These are phyloP conservation scores for Dentipellis sp. DNA, from an alignment of 768 basidiomycete genomes.

Conservation along the genomic window DNA sequence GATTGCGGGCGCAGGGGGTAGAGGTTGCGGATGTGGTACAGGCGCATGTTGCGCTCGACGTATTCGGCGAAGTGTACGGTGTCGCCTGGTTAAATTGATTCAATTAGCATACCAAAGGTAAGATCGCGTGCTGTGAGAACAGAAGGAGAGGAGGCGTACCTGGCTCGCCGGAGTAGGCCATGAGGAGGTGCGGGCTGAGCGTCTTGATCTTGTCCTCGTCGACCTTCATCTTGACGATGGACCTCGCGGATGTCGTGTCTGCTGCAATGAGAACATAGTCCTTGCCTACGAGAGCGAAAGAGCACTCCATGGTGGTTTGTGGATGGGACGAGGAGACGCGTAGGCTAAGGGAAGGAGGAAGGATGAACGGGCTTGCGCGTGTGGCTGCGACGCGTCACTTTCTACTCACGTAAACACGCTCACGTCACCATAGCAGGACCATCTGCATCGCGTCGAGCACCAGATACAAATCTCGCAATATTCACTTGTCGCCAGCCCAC, in stretches of 20 bases:
- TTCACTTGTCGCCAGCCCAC: too few relatives aligned
- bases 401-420: neutral
- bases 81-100: slow-evolving; percentile 49
- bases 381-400: slow-evolving; percentile 7
- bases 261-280: slow-evolving; percentile 90
- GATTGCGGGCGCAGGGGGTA: slow-evolving; percentile 84
- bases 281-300: slow-evolving; percentile 86
- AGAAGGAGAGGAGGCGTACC: slow-evolving; percentile 34
- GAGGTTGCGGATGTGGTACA: slow-evolving; percentile 93
- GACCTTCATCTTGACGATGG: slow-evolving; percentile 95
- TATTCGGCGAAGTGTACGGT: slow-evolving; percentile 96
- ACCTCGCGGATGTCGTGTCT: slow-evolving; percentile 82
- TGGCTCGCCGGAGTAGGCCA: slow-evolving; percentile 94
- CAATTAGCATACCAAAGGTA: neutral
- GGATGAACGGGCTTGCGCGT: neutral
- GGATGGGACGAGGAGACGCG: neutral
- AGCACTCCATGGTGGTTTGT: slow-evolving; percentile 63
- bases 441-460: too few relatives aligned
- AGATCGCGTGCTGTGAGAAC: neutral
- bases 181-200: slow-evolving; percentile 83
- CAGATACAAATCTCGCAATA: too few relatives aligned
- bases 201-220: slow-evolving; percentile 97
- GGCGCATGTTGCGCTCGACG: slow-evolving; percentile 89
- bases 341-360: neutral
- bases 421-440: too few relatives aligned